Evolutionary conservation across 805 yeast genomes (phyloP).

Genomic region (Yarrowia alimentaria): DNA sequence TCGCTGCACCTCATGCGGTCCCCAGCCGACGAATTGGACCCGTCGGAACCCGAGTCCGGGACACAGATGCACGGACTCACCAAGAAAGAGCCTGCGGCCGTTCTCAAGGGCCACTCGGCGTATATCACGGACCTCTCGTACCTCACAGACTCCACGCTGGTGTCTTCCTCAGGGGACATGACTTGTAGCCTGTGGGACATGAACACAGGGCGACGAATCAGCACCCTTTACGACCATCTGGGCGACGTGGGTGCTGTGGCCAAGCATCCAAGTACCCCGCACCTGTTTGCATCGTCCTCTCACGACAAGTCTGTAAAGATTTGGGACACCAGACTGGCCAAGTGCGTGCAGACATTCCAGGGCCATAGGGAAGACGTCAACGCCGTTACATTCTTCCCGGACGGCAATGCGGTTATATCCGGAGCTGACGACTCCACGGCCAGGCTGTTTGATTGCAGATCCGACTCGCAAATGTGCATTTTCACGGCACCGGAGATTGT

Average conservation of each 20-base stretch:
- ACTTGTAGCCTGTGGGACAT: slow-evolving; percentile 80
- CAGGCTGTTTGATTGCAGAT: slow-evolving; percentile 69
- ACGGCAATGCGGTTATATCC: slow-evolving; percentile 64
- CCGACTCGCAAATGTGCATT: slow-evolving; percentile 64
- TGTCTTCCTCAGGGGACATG: slow-evolving; percentile 82
- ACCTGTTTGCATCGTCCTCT: slow-evolving; percentile 68
- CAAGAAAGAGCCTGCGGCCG: slow-evolving; percentile 46
- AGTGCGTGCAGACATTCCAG: slow-evolving; percentile 42
- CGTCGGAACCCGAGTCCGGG: background rate
- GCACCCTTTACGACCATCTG: slow-evolving; percentile 42
- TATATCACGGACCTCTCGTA: slow-evolving; percentile 76
- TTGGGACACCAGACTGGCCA: slow-evolving; percentile 70
- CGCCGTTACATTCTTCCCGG: slow-evolving; percentile 60
- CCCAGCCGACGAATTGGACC: background rate
- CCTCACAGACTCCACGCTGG: slow-evolving; percentile 51
- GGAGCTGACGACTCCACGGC: slow-evolving; percentile 80
- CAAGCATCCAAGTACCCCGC: slow-evolving; percentile 60
- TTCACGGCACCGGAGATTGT: slow-evolving; percentile 48
- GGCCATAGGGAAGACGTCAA: slow-evolving; percentile 66
- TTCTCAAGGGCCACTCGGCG: slow-evolving; percentile 77
- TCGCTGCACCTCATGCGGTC: slow-evolving; percentile 7
- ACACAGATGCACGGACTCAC: background rate
- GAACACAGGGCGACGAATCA: slow-evolving; percentile 49
- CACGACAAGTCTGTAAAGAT: slow-evolving; percentile 66
- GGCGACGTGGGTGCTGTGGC: slow-evolving; percentile 54